These are phyloP conservation scores for Aspergillus leporis DNA, from an alignment of 495 filamentous ascomycete genomes.

Conservation along the genomic window DNA sequence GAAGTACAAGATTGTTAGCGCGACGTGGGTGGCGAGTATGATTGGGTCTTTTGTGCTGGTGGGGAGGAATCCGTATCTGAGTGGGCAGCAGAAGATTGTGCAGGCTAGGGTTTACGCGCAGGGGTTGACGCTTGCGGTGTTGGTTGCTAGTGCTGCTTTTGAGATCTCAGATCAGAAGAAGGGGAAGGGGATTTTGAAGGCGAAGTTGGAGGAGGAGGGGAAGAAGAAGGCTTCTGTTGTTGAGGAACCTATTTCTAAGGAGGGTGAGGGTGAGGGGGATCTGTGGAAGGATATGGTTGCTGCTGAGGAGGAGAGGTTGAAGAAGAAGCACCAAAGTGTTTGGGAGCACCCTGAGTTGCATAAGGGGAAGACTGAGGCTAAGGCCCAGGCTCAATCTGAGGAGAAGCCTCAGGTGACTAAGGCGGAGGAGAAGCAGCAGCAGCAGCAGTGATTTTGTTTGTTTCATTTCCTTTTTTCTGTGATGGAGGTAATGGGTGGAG, in stretches of 20 bases:
- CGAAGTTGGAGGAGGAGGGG: conserved; percentile 71
- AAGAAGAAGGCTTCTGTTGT: conserved; percentile 25
- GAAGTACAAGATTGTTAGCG: conserved; percentile 86
- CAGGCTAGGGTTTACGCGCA: conserved; percentile 99
- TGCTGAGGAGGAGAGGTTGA: conserved; percentile 69
- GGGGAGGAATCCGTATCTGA: conserved; percentile 73
- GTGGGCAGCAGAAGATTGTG: conserved; percentile 83
- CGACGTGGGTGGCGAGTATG: conserved; percentile 83
- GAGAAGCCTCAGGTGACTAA: not conserved
- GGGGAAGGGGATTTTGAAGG: conserved; percentile 62
- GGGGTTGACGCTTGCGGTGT: conserved; percentile 83
- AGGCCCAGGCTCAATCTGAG: not conserved
- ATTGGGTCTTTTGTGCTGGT: conserved; percentile 73
- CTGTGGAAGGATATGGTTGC: conserved; percentile 89
- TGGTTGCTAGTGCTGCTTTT: conserved; percentile 84
- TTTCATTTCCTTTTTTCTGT: not conserved
- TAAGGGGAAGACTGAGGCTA: not conserved
- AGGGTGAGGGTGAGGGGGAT: conserved; percentile 71
- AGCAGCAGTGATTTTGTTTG: conserved; percentile 1
- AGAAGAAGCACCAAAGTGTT: conserved; percentile 52
- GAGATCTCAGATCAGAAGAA: conserved; percentile 81
- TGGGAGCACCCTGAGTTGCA: conserved; percentile 32
- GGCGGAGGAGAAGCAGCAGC: not conserved
- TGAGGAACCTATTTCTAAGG: conserved; percentile 66
- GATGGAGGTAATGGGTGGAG: not conserved